Conservation (phyloP, 805 yeast genomes). For the Saccharomyces jurei region DNA sequence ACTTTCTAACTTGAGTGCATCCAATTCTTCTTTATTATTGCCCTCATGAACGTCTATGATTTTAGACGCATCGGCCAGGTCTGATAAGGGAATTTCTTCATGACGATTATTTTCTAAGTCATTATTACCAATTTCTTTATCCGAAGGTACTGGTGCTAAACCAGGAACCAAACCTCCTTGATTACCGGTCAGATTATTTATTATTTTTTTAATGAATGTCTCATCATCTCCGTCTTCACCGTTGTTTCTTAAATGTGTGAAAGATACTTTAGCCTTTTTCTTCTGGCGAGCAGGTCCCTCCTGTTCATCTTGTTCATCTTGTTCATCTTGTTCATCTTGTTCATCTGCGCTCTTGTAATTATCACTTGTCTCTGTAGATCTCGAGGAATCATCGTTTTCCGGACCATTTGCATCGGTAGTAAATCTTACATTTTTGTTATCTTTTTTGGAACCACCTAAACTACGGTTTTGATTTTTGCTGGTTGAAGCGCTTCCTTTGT, state of each 20-base stretch:
- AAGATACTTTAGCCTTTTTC: slow-evolving; percentile 1
- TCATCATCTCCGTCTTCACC: slow-evolving; percentile 17
- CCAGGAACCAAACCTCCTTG: slow-evolving; percentile 33
- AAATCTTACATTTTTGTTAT: neutral
- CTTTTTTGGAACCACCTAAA: neutral
- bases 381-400: neutral
- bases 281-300: slow-evolving; percentile 1
- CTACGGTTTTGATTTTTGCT: neutral
- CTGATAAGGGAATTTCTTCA: slow-evolving; percentile 38
- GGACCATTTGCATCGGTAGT: neutral
- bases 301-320: neutral
- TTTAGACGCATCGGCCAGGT: slow-evolving; percentile 44
- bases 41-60: neutral
- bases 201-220: slow-evolving; percentile 25
- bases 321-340: neutral
- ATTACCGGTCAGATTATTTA: slow-evolving; percentile 24
- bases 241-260: slow-evolving; percentile 6
- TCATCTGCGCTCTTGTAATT: neutral
- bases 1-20: slow-evolving; percentile 20
- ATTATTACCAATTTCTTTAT: slow-evolving; percentile 22
- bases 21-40: neutral
- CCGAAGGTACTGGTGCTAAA: slow-evolving; percentile 7
- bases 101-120: slow-evolving; percentile 33
- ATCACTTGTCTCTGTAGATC: neutral
- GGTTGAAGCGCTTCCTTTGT: neutral